Conservation (phyloP, 371 early-diverging fungal genomes). For the Apophysomyces trapeziformis region DNA sequence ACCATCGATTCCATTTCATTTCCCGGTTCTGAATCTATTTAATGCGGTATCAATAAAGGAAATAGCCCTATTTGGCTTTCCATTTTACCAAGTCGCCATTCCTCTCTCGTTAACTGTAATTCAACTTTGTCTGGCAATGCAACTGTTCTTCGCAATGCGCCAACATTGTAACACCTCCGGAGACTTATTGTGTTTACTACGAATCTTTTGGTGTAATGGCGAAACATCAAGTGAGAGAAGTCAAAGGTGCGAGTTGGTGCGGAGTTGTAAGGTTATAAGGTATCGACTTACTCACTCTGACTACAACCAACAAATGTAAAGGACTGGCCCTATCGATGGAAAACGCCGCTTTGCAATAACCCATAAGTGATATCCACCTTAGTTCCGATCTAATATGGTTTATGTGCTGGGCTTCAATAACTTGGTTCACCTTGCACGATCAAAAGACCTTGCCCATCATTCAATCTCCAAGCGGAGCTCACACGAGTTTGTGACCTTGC, state of each 20-base stretch:
- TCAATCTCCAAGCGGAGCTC: too few species aligned
- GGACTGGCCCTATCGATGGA: too few species aligned
- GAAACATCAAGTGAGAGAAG: neutral
- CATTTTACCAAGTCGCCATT: slow-evolving; percentile 24
- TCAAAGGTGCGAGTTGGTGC: neutral
- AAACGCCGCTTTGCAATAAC: too few species aligned
- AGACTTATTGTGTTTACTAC: neutral
- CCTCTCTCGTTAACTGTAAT: slow-evolving; percentile 23
- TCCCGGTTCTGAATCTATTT: slow-evolving; percentile 9
- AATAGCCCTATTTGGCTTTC: neutral
- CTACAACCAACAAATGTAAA: too few species aligned
- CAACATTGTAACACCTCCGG: neutral
- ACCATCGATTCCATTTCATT: slow-evolving; percentile 12
- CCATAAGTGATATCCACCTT: too few species aligned
- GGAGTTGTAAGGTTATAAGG: neutral
- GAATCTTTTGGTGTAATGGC: neutral
- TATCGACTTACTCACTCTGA: neutral
- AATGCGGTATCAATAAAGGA: neutral
- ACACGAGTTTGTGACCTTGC: neutral
- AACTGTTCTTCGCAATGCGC: slow-evolving; percentile 14
- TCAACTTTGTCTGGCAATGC: slow-evolving; percentile 25
- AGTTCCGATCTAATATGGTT: too few species aligned
- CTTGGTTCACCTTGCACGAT: too few species aligned
- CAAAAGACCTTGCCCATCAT: too few species aligned
- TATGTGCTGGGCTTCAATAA: too few species aligned